Percentiles rank a stretch among this genome's conserved stretches.
Conservation (phyloP, 2,329 filamentous ascomycete species). For the Zymoseptoria brevis region DNA sequence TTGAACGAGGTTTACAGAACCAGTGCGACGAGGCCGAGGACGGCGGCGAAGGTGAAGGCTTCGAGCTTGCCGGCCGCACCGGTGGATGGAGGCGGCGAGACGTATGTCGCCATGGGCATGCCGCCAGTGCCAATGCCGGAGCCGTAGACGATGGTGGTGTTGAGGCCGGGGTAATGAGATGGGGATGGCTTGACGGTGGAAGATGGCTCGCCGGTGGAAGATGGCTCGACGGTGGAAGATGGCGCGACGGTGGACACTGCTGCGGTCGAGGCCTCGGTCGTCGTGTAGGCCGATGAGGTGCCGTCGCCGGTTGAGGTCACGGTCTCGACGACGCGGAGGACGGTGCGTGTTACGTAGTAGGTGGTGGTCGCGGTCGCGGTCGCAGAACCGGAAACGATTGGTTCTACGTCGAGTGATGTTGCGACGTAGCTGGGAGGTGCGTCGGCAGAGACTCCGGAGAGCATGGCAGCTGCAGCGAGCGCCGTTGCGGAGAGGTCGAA, state of each 20-base stretch:
- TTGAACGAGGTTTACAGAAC: constrained; percentile 3
- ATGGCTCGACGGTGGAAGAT: neutral
- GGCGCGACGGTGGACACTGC: constrained; percentile 3
- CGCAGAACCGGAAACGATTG: neutral
- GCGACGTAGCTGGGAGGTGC: constrained; percentile 6
- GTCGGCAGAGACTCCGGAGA: constrained; percentile 8
- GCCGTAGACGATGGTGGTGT: neutral
- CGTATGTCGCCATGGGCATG: constrained; percentile 4
- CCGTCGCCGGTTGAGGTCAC: constrained; percentile 20
- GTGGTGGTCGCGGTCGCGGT: constrained; percentile 17
- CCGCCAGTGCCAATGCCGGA: constrained; percentile 4
- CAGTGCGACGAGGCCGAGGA: constrained; percentile 16
- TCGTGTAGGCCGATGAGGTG: constrained; percentile 11
- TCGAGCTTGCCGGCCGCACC: constrained; percentile 15
- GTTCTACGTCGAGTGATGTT: constrained; percentile 1
- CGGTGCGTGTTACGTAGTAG: constrained; percentile 21
- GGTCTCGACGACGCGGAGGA: constrained; percentile 22
- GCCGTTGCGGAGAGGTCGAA: constrained; percentile 14
- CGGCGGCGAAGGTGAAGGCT: constrained; percentile 12
- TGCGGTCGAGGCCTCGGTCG: constrained; percentile 5
- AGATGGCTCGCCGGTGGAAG: neutral
- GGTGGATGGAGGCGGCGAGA: constrained; percentile 7
- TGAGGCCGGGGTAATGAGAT: neutral
- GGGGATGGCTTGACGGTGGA: neutral
- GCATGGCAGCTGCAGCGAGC: constrained; percentile 10